Evolutionary conservation across 2,329 filamentous ascomycete species (phyloP).

Genomic region (Pestalotiopsis sp.): DNA sequence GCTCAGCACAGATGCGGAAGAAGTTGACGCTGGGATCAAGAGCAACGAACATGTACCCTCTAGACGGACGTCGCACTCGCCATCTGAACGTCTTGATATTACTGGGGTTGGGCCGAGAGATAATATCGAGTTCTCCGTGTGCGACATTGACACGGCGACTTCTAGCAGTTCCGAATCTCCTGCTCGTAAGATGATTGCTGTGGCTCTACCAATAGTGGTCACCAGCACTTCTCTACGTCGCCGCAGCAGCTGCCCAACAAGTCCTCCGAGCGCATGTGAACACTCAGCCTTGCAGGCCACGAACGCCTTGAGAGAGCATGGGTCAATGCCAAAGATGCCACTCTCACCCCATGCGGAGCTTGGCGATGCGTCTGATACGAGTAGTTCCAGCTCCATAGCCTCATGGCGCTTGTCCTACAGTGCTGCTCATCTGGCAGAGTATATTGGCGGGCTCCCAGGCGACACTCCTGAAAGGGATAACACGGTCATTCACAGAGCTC

Average conservation of each 20-base stretch:
- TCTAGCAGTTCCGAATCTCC: neutral
- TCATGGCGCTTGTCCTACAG: constrained; percentile 32
- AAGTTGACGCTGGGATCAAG: constrained; percentile 27
- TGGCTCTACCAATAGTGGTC: neutral
- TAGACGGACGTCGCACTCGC: constrained; percentile 14
- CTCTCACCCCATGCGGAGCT: constrained; percentile 24
- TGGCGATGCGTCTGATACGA: constrained; percentile 19
- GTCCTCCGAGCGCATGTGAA: constrained; percentile 14
- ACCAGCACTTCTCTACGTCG: constrained; percentile 8
- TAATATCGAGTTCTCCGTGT: constrained; percentile 47
- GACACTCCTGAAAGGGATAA: neutral
- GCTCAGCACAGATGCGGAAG: constrained; percentile 47
- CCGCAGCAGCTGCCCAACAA: constrained; percentile 19
- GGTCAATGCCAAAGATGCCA: constrained; percentile 19
- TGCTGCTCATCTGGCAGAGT: constrained; percentile 22
- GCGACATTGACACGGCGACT: constrained; percentile 14
- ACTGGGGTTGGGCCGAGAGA: constrained; percentile 47
- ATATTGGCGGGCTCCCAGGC: neutral
- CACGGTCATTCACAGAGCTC: neutral
- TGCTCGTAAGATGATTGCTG: neutral
- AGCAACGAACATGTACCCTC: constrained; percentile 29
- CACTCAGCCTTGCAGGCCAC: constrained; percentile 11
- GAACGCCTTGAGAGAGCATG: constrained; percentile 15
- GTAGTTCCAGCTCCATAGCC: constrained; percentile 24
- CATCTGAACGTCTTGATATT: constrained; percentile 17